Base-by-base conservation (phyloP, 768 basidiomycete species). In the Termitomyces heimii region DNA sequence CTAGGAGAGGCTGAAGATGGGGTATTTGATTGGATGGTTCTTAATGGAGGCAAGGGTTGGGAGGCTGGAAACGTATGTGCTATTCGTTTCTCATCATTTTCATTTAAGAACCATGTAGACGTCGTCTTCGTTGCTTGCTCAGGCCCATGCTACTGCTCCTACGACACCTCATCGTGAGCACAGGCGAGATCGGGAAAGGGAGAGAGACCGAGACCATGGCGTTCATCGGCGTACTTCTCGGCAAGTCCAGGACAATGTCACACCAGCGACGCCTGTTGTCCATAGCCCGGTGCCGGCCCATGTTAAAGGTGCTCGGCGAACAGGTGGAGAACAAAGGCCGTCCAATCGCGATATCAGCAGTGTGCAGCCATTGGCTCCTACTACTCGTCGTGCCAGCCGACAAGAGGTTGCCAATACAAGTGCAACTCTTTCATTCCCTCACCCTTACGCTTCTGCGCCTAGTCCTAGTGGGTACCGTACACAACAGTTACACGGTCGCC, bases 11-110 rank as follows among this genome's bases (percentile, higher is more conserved):
- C 82, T 39, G 96, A 98, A 62, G 96, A 98, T 70, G 88, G 90
- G 18, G 74, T 94, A 12, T 98, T 90, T 65, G 96, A 98, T 66
- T 98, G 96, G 96, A 97, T 95, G 92, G 67, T 92, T 43, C 77
- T 98, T 61, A 95, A 97, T 70, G 81, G 82, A 50, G 94, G 95
- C 62, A 95, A 95, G 72, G 96, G 95, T 43, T 97, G 95, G 94
- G 94, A 98, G 79, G 89, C 87, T 39, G 79, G 84, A 58, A 85
- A 82, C 67, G 94, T 94, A 71, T 63, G 89, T 81, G 32, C 51
- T 51, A 57, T n/a, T 45, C n/a, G 7, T 51, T 39, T 14, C 31
- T 43, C 14, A 48, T 50, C 55, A 47, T 63, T 48, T 37, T 39
- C 44, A 16, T 59, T 56, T 60, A 50, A 55, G 20, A 59, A 52